Conservation (phyloP, 345 rosid genomes). For the Salix suchowensis region DNA sequence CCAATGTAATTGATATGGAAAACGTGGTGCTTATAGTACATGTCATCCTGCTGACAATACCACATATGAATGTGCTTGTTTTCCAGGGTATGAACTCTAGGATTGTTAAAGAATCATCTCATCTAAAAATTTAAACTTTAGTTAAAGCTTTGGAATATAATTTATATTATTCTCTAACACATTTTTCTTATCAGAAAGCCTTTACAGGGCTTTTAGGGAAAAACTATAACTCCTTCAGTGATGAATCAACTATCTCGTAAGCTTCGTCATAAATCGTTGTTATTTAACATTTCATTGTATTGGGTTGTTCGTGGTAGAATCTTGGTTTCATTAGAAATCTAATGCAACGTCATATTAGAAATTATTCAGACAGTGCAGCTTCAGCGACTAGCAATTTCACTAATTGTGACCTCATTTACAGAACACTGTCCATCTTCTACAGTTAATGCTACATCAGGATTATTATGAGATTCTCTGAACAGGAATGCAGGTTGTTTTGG, state of each 20-base stretch:
- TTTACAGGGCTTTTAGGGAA: no score
- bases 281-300: no score
- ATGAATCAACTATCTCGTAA: no score
- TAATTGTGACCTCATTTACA: not conserved
- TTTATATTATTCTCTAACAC: no score
- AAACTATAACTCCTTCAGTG: no score
- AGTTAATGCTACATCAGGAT: not conserved
- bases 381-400: not conserved
- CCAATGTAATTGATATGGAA: slow-evolving; percentile 9
- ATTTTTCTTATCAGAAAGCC: no score
- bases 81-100: slow-evolving; percentile 15
- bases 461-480: not conserved
- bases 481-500: not conserved
- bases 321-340: no score
- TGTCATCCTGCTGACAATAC: slow-evolving; percentile 2
- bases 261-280: no score
- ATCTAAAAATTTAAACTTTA: no score
- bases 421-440: not conserved
- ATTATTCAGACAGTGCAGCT: not conserved
- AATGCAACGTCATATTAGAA: not conserved
- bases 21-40: slow-evolving; percentile 7
- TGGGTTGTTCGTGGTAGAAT: no score
- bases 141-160: no score
- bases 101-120: no score
- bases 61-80: slow-evolving; percentile 16